Conservation (phyloP, 2,329 filamentous ascomycete species). For the Bipolaris gigantea region DNA sequence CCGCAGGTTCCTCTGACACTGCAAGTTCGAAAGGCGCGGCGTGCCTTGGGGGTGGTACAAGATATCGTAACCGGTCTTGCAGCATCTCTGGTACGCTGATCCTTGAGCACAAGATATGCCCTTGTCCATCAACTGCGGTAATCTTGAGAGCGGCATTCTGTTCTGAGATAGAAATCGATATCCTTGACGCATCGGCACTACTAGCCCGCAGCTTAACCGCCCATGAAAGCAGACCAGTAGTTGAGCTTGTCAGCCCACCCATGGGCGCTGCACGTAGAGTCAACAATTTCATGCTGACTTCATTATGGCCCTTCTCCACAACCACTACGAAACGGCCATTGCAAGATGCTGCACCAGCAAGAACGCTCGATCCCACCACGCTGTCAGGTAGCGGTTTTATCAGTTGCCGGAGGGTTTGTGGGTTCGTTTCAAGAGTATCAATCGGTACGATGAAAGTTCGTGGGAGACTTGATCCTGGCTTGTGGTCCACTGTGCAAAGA, state of each 20-base stretch:
- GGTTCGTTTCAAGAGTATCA: constrained; percentile 2
- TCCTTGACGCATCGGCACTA: constrained; percentile 6
- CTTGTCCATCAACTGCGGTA: constrained; percentile 21
- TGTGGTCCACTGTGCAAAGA: constrained; percentile 24
- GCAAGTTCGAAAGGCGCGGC: constrained; percentile 3
- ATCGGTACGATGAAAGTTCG: constrained; percentile 24
- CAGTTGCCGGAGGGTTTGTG: neutral
- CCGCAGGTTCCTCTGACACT: neutral
- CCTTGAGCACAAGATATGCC: constrained; percentile 15
- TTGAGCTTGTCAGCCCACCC: constrained; percentile 19
- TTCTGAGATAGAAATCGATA: constrained; percentile 22
- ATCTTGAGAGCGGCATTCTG: constrained; percentile 16
- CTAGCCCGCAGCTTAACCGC: constrained; percentile 7
- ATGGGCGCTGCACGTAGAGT: constrained; percentile 11
- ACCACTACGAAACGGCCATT: constrained; percentile 23
- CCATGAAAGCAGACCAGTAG: constrained; percentile 8
- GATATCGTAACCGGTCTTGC: neutral
- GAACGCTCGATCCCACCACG: constrained; percentile 11
- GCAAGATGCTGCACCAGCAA: constrained; percentile 14
- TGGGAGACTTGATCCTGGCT: constrained; percentile 16
- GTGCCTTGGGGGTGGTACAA: neutral
- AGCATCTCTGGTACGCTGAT: constrained; percentile 21
- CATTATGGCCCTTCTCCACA: constrained; percentile 12
- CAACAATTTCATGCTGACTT: constrained; percentile 16
- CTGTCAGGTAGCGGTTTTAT: constrained; percentile 14